Evolutionary conservation across 108 stramenopile genomes (phyloP), one percentile per base, ranked within the genome.

Genomic region (Schizochytrium sp.): DNA sequence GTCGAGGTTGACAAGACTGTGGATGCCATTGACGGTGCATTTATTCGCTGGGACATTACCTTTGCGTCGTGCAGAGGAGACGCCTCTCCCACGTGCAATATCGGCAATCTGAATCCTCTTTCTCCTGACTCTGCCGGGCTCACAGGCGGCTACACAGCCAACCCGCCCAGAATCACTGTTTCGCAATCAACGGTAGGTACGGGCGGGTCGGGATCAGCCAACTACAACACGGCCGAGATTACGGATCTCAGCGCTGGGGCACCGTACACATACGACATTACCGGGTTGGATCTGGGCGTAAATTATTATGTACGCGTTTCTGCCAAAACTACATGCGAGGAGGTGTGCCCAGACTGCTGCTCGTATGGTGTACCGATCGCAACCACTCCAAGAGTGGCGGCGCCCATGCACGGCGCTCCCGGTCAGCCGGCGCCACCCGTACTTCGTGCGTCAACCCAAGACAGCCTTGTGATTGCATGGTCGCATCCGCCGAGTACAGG

Each of bases 381-480:
- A 90, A 93, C 91, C 91, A 89, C 19, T 28, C 88, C 18, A 72
- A 88, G 55, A 88, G 92, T 25, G 93, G 88, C 87, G 91, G 93
- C 29, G 76, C 63, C 58, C 14, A 87, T 8, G 76, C 51, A 53
- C 23, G 94, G 92, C 83, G 89, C 93, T 72, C 96, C 96, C 8
- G 95, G 95, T 14, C 88, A 94, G 4, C 96, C 96, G 21, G 90
- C 92, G 12, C 91, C 96, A 4, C 95, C 96, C 10, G 59, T 93
- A 4, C 88, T 97, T 60, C 89, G 92, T 29, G 87, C 92, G 53
- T 94, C 95, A 19, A 92, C 95, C 4, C 87, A 93, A 5, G 87
- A 93, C 12, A 94, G 95, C 57, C 94, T 97, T 55, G 91, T 95
- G 45, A 89, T 97, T 12, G 92, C 87, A 51, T 97, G 96, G 96